A percentile compares a stretch with the other conserved stretches of the same genome.
phyloP scores from a whole-genome alignment of 805 yeast genomes.

The Candida sithepensis region DNA sequence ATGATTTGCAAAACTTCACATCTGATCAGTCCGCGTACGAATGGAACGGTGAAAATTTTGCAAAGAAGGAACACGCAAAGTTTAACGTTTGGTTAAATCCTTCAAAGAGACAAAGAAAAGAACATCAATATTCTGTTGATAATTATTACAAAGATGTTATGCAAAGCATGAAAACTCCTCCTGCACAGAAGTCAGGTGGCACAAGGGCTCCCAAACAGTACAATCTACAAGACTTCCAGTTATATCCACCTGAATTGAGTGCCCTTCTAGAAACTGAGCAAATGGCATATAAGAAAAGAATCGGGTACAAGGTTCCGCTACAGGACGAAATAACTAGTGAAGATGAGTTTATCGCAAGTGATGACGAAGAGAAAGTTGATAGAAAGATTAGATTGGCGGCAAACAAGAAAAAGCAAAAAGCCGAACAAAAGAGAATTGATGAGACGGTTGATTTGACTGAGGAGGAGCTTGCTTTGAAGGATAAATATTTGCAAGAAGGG shows the following conservation, averaged over 20 bases:
- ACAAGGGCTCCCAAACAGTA: slow-evolving; percentile 64
- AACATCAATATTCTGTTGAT: slow-evolving; percentile 73
- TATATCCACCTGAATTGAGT: slow-evolving; percentile 53
- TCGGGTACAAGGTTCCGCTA: slow-evolving; percentile 53
- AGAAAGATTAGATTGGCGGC: slow-evolving; percentile 21
- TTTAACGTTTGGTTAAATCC: slow-evolving; percentile 68
- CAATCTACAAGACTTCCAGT: slow-evolving; percentile 70
- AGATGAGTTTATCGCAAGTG: slow-evolving; percentile 40
- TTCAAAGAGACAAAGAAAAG: slow-evolving; percentile 69
- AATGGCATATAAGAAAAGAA: slow-evolving; percentile 55
- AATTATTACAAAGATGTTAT: slow-evolving; percentile 72
- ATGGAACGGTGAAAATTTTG: slow-evolving; percentile 92
- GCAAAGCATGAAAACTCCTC: slow-evolving; percentile 34
- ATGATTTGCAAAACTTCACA: slow-evolving; percentile 88
- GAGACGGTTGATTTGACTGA: slow-evolving; percentile 56
- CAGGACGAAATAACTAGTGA: slow-evolving; percentile 58
- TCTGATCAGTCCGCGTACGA: slow-evolving; percentile 84
- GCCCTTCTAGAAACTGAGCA: slow-evolving; percentile 62
- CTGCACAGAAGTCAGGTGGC: slow-evolving; percentile 34
- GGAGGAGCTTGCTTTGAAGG: slow-evolving; percentile 56
- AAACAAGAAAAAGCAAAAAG: slow-evolving; percentile 34
- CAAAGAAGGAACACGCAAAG: slow-evolving; percentile 46
- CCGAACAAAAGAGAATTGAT: slow-evolving; percentile 55
- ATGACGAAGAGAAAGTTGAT: slow-evolving; percentile 26
- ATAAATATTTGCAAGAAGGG: slow-evolving; percentile 49